A percentile compares a stretch with the other conserved stretches of the same genome.
phyloP scores from a whole-genome alignment of 169 alveolate genomes.

The Ichthyophthirius multifiliis region DNA sequence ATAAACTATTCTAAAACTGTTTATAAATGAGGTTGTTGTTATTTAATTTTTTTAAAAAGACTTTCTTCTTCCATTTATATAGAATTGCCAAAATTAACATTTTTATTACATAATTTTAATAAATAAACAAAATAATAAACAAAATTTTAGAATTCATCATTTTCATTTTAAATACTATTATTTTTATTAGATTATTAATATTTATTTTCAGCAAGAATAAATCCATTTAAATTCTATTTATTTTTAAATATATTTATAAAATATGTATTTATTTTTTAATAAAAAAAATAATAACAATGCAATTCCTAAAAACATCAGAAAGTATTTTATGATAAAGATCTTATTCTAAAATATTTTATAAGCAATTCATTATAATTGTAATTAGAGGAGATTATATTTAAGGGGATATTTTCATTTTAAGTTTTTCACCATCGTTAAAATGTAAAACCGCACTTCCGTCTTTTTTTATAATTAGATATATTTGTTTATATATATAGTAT shows the following conservation, averaged over 20 bases:
- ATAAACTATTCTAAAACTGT: background rate
- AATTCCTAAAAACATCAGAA: background rate
- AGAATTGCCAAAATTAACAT: background rate
- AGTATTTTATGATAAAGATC: background rate
- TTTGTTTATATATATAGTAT: background rate
- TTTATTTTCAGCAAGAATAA: constrained; percentile 1
- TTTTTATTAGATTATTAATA: background rate
- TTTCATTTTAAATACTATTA: background rate
- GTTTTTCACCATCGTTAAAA: background rate
- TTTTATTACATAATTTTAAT: background rate
- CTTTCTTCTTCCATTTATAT: background rate
- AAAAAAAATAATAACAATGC: background rate
- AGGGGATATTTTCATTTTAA: background rate
- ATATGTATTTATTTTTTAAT: background rate
- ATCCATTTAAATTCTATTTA: background rate
- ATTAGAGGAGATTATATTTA: constrained; percentile 5
- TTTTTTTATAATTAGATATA: background rate
- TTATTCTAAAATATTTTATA: background rate
- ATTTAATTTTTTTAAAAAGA: background rate
- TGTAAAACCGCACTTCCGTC: background rate
- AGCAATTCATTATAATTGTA: background rate
- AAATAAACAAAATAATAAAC: background rate
- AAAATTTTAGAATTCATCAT: background rate
- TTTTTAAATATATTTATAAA: background rate
- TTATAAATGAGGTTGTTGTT: background rate